Evolutionary conservation across 306 rosid species (phyloP).

Genomic region (peach (Prunus persica)): DNA sequence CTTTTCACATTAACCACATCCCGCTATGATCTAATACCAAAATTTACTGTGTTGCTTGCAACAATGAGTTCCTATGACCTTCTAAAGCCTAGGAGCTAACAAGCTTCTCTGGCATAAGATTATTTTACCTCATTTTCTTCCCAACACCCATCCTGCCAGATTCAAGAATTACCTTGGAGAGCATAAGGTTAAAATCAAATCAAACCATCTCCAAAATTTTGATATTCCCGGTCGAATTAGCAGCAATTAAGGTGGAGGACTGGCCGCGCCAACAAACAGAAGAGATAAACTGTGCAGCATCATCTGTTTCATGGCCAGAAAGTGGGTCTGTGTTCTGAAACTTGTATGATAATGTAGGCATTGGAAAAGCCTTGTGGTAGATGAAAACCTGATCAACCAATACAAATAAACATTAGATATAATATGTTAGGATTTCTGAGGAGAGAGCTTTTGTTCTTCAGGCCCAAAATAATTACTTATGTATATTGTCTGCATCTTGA

Average conservation of each 20-base stretch:
- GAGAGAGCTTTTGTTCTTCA: neutral
- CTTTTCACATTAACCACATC: constrained; percentile 45
- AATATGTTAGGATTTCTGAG: neutral
- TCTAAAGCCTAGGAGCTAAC: constrained; percentile 20
- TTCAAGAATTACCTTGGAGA: constrained; percentile 5
- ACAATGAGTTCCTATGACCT: constrained; percentile 37
- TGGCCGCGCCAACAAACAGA: constrained; percentile 95
- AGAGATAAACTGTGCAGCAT: constrained; percentile 72
- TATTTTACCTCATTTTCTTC: constrained; percentile 25
- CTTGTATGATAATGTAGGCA: constrained; percentile 89
- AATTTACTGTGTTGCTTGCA: constrained; percentile 49
- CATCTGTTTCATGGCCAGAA: constrained; percentile 71
- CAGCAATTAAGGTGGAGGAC: constrained; percentile 77
- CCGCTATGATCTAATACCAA: constrained; percentile 66
- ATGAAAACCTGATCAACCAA: constrained; percentile 69
- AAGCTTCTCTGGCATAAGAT: constrained; percentile 30
- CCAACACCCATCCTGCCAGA: constrained; percentile 18
- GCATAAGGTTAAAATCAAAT: constrained; percentile 31
- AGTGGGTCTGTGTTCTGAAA: constrained; percentile 71
- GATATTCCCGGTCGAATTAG: constrained; percentile 90
- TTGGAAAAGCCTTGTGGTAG: constrained; percentile 96
- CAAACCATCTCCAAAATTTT: constrained; percentile 94
- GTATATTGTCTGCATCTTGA: no score
- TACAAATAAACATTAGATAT: neutral
- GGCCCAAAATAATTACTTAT: neutral